Base-by-base conservation (phyloP, 1,139 yeast species). In the Blastobotrys indianensis region DNA sequence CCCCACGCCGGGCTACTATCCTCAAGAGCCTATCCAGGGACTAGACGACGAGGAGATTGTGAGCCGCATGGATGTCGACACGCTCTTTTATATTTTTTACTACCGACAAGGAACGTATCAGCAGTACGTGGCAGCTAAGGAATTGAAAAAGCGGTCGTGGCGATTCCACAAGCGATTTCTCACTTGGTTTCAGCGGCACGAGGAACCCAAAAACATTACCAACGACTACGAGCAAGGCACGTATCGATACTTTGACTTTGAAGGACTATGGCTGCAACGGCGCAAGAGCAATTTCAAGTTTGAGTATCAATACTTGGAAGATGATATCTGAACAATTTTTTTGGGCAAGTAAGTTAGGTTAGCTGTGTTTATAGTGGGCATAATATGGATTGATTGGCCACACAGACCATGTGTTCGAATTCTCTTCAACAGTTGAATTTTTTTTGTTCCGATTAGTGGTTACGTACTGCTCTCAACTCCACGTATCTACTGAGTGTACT, bases 21-120 rank as follows among this genome's bases (percentile, higher is more conserved):
- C 99, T 2, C 92, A 82, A 61, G 96, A 87, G 55, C 95, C 96
- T 39, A 68, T 73, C 43, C 60, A 67, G 11, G 57, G 63, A 16
- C 58, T 72, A 36, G 70, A 66, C 40, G 68, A 68, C 42, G 66
- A 71, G 11, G 57, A 57, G 16, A 59, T 86, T 36, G 75, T 87
- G 70, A 72, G 76, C 32, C 86, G 84, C 58, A 78, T 90, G 62
- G 95, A 87, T 58, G 73, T 82, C 39, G 97, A 90, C 61, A 90
- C 98, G 1, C 69, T 92, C 55, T 90, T 92, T 58, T 94, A 86
- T 71, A 85, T 94, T 50, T 92, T 94, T 66, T 92, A 94, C 67
- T 94, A 84, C 62, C 73, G 79, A 46, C 82, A 78, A 55, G 83
- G 82, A 17, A 73, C 82, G 8, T 81, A 81, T 58, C 77, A 80